A percentile compares a stretch with the other conserved stretches of the same genome.
phyloP scores from a whole-genome alignment of 768 basidiomycete species.

The Amanita rubescens region DNA sequence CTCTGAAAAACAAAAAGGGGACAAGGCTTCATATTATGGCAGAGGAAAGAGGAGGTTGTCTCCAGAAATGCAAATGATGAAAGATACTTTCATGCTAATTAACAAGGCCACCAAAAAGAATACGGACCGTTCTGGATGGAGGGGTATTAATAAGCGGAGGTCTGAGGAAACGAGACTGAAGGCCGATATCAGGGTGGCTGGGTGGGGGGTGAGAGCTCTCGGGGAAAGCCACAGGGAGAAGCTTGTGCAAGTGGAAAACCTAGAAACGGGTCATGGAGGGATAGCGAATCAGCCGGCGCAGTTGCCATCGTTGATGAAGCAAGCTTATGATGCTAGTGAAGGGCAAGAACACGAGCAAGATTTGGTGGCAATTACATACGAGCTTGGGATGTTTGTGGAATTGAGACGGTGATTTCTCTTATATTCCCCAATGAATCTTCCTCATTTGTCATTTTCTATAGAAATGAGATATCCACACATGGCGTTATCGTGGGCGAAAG shows the following conservation, averaged over 20 bases:
- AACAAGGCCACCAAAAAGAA: not conserved
- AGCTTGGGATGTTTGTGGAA: conserved; percentile 48
- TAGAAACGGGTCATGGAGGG: not conserved
- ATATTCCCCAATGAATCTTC: conserved; percentile 10
- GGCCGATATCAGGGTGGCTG: conserved; percentile 5
- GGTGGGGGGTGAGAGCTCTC: no score
- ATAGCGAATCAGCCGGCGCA: not conserved
- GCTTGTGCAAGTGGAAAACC: no score
- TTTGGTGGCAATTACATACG: conserved; percentile 12
- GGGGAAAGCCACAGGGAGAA: no score
- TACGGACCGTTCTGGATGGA: conserved; percentile 19
- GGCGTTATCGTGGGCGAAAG: conserved; percentile 30
- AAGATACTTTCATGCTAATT: not conserved
- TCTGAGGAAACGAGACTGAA: conserved; percentile 30
- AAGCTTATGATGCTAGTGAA: conserved; percentile 11
- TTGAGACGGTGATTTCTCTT: conserved; percentile 33
- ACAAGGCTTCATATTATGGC: not conserved
- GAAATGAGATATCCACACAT: conserved; percentile 24
- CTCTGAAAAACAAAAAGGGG: no score
- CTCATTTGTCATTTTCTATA: conserved; percentile 12
- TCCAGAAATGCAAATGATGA: not conserved
- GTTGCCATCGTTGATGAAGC: conserved; percentile 12
- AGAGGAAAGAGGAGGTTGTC: not conserved
- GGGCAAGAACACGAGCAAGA: conserved; percentile 12
- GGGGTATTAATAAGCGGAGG: conserved; percentile 23